These are phyloP conservation scores for Lophiostoma macrostomum DNA, from an alignment of 495 filamentous ascomycete species.

Conservation along the genomic window DNA sequence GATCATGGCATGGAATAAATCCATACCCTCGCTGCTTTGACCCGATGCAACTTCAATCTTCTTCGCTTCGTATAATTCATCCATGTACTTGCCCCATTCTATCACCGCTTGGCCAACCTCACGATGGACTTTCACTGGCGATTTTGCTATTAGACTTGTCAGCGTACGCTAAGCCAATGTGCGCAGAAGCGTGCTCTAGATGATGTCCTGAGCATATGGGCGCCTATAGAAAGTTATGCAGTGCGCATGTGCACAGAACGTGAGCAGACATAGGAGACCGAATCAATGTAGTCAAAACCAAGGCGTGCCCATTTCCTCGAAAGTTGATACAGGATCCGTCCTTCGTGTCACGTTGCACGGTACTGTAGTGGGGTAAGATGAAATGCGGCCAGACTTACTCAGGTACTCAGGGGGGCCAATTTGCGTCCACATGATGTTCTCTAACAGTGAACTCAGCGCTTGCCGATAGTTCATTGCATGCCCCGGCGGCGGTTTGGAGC, in stretches of 20 bases:
- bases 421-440: conserved; percentile 55
- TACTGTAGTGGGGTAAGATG: conserved; percentile 41
- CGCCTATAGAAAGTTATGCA: too few relatives aligned
- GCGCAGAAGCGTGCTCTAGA: too few relatives aligned
- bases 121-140: conserved; percentile 52
- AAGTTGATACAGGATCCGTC: not conserved
- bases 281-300: too few relatives aligned
- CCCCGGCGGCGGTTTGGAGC: conserved; percentile 47
- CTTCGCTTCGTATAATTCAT: conserved; percentile 58
- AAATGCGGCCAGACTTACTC: conserved; percentile 8
- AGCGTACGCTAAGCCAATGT: too few relatives aligned
- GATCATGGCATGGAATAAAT: conserved; percentile 43
- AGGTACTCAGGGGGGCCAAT: conserved; percentile 21
- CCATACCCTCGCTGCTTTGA: conserved; percentile 51
- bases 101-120: conserved; percentile 50
- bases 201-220: too few relatives aligned
- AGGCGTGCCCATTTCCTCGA: too few relatives aligned
- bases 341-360: conserved; percentile 31
- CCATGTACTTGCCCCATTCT: conserved; percentile 64
- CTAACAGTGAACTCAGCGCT: conserved; percentile 50
- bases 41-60: conserved; percentile 49
- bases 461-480: conserved; percentile 60
- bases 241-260: too few relatives aligned
- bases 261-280: too few relatives aligned
- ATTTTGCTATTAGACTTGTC: conserved; percentile 34